These are phyloP conservation scores for Fusarium foetens DNA, from an alignment of 2,329 filamentous ascomycete genomes.

Conservation along the genomic window DNA sequence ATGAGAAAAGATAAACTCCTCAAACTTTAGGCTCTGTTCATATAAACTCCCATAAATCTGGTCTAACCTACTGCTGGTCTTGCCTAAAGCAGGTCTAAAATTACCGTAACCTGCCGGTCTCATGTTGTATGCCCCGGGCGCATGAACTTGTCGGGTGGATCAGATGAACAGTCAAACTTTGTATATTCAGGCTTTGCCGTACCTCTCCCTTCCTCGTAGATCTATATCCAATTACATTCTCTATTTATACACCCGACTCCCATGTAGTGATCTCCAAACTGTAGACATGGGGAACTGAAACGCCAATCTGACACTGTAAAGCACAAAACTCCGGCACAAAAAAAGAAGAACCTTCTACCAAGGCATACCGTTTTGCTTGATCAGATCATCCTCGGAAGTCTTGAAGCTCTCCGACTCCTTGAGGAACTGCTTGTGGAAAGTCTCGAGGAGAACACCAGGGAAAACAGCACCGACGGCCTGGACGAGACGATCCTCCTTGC, in stretches of 20 bases:
- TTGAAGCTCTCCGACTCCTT: constrained; percentile 38
- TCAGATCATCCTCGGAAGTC: constrained; percentile 22
- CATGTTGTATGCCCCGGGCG: no score
- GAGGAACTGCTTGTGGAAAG: constrained; percentile 51
- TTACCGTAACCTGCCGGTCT: no score
- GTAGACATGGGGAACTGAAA: background rate
- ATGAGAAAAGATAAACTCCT: background rate
- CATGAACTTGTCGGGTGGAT: no score
- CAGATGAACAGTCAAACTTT: background rate
- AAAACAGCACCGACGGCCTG: constrained; percentile 52
- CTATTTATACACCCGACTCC: constrained; percentile 14
- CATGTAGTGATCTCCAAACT: background rate
- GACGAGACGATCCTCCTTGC: constrained; percentile 54
- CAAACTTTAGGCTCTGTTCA: background rate
- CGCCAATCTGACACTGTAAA: constrained; percentile 7
- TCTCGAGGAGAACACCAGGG: constrained; percentile 50
- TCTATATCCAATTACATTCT: constrained; percentile 19
- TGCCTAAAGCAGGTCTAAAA: background rate
- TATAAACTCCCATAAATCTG: background rate
- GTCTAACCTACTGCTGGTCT: no score
- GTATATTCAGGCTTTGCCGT: background rate
- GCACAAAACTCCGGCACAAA: background rate
- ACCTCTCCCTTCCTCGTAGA: background rate
- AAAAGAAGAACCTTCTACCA: background rate
- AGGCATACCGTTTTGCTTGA: constrained; percentile 10